phyloP scores from a whole-genome alignment of 345 rosid genomes.

The Eucalyptus coolabah region DNA sequence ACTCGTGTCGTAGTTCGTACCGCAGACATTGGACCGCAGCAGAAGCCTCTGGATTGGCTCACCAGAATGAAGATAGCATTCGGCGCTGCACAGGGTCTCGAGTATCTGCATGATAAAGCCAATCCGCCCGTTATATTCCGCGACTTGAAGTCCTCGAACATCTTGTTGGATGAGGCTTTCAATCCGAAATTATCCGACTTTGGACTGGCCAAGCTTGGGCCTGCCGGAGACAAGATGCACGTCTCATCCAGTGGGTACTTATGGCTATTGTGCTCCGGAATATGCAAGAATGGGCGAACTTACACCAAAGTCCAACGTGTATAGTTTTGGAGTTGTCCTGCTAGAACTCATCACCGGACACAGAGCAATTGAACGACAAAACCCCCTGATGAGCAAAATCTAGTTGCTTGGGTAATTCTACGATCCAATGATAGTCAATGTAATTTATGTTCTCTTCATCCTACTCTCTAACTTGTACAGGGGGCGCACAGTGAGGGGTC shows the following conservation, averaged over 20 bases:
- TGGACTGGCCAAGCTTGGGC: conserved; percentile 7
- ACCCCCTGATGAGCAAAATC: conserved; percentile 11
- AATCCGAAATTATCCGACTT: neutral
- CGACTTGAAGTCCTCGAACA: no score
- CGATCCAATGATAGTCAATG: neutral
- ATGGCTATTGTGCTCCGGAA: no score
- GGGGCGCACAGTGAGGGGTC: neutral
- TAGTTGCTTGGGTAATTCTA: conserved; percentile 11
- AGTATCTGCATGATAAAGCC: no score
- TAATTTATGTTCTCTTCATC: neutral
- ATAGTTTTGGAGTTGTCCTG: neutral
- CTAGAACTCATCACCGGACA: conserved; percentile 11
- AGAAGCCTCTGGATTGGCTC: no score
- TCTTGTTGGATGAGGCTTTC: no score
- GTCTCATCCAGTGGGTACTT: neutral
- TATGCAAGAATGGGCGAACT: no score
- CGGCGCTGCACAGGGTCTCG: no score
- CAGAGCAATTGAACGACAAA: conserved; percentile 6
- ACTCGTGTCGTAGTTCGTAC: no score
- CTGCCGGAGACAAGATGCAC: neutral
- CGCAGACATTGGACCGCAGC: no score
- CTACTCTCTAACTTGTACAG: neutral
- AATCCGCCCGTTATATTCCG: no score
- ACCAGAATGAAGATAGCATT: no score
- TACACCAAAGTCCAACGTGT: no score